phyloP scores from a whole-genome alignment of 108 stramenopile species.

The Parietichytrium sp. region DNA sequence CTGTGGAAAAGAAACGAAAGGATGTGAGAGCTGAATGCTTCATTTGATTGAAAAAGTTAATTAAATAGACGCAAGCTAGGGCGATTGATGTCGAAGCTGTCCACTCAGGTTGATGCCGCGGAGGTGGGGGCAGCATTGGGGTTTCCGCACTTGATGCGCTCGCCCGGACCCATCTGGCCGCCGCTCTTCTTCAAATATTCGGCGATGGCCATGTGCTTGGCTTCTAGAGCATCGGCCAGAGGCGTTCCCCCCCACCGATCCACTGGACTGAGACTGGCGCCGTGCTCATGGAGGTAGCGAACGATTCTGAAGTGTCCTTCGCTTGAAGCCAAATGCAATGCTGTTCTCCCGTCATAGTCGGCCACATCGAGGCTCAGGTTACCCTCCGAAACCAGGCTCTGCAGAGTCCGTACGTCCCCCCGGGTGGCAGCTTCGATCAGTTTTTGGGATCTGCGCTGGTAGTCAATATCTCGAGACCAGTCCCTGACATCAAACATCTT shows the following conservation, averaged over 20 bases:
- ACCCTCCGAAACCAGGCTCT: background rate
- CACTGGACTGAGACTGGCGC: background rate
- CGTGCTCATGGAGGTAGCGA: background rate
- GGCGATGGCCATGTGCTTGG: background rate
- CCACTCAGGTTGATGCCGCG: no score
- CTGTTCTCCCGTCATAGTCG: conserved; percentile 24
- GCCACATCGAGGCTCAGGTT: conserved; percentile 3
- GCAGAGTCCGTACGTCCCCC: conserved; percentile 3
- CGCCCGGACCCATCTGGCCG: background rate
- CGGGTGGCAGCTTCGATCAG: conserved; percentile 30
- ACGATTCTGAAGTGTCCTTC: background rate
- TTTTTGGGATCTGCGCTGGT: background rate
- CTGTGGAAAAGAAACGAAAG: no score
- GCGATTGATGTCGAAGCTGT: no score
- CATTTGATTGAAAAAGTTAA: no score
- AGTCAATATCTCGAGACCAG: background rate
- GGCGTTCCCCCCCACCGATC: conserved; percentile 30
- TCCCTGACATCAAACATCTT: conserved; percentile 12
- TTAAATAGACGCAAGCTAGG: no score
- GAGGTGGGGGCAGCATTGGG: no score
- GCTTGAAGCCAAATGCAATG: background rate
- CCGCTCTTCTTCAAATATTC: background rate
- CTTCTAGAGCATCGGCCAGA: background rate
- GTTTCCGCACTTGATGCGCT: no score
- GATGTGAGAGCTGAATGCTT: no score